Conservation (phyloP, 371 early-diverging fungal species). For the Lichtheimia corymbifera region DNA sequence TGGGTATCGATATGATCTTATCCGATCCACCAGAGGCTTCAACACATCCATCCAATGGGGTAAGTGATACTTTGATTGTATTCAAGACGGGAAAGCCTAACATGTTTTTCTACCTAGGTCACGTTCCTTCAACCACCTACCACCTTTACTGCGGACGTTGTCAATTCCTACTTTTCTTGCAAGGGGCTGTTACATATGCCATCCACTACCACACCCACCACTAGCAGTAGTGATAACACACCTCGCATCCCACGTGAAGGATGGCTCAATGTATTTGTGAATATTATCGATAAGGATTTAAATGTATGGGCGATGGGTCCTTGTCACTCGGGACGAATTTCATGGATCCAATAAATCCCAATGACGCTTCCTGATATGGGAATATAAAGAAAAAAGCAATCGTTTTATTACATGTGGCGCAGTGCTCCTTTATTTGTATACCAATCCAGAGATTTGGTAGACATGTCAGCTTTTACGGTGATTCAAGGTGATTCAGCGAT, state of each 20-base stretch:
- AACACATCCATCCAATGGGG: neutral
- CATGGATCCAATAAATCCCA: neutral
- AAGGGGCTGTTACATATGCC: conserved; percentile 32
- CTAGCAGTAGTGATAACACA: neutral
- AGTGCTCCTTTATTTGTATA: no score
- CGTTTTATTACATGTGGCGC: no score
- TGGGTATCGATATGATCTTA: conserved; percentile 33
- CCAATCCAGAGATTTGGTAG: no score
- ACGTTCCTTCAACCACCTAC: conserved; percentile 30
- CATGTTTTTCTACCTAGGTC: conserved; percentile 9
- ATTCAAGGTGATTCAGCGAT: no score
- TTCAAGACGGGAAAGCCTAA: neutral
- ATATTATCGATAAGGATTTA: conserved; percentile 1
- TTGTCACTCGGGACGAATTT: neutral
- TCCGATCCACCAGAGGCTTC: conserved; percentile 29
- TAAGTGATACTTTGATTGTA: neutral
- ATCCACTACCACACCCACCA: neutral
- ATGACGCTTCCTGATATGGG: no score
- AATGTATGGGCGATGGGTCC: conserved; percentile 10
- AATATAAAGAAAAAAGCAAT: no score
- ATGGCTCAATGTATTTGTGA: conserved; percentile 32
- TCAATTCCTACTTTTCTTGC: conserved; percentile 35
- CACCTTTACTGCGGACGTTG: conserved; percentile 27
- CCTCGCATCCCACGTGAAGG: conserved; percentile 17
- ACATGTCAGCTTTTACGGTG: no score